Conservation (phyloP, 106 monocot genomes). For the Apostasia shenzhenica region DNA sequence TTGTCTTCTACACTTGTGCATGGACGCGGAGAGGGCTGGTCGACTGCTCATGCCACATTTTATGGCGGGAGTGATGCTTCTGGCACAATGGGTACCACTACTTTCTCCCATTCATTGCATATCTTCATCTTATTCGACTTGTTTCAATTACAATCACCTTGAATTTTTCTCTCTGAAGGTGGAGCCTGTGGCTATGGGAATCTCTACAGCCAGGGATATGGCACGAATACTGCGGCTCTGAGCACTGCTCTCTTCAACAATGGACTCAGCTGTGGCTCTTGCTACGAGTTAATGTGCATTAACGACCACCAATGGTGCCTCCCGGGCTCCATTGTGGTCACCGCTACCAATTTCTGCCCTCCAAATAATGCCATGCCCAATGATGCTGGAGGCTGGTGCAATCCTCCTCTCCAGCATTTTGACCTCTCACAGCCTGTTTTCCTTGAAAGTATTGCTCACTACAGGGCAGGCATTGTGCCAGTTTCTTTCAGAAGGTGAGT, state of each 20-base stretch:
- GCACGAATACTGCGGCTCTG: conserved; percentile 55
- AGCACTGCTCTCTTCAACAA: conserved; percentile 62
- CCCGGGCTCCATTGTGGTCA: conserved; percentile 39
- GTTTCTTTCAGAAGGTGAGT: conserved; percentile 46
- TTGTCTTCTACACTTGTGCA: conserved; percentile 24
- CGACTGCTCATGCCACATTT: conserved; percentile 66
- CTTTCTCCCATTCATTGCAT: too few species aligned
- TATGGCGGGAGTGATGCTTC: conserved; percentile 83
- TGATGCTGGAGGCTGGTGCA: conserved; percentile 56
- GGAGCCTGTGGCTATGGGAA: conserved; percentile 70
- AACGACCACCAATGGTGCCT: conserved; percentile 35
- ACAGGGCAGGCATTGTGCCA: conserved; percentile 44
- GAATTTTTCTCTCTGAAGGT: conserved; percentile 17
- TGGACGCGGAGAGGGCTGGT: conserved; percentile 41
- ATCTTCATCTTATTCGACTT: neutral
- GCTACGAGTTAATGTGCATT: conserved; percentile 42
- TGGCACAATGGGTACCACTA: conserved; percentile 58
- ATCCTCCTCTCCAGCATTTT: conserved; percentile 47
- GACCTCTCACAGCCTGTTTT: conserved; percentile 50
- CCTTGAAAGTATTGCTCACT: conserved; percentile 33
- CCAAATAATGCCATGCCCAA: conserved; percentile 68
- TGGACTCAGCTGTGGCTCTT: conserved; percentile 61
- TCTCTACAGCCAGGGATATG: conserved; percentile 60
- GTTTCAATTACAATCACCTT: neutral
- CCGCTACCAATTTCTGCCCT: conserved; percentile 92